These are phyloP conservation scores for Pouteria glomerata DNA, from an alignment of 148 eudicot species.

Conservation along the genomic window DNA sequence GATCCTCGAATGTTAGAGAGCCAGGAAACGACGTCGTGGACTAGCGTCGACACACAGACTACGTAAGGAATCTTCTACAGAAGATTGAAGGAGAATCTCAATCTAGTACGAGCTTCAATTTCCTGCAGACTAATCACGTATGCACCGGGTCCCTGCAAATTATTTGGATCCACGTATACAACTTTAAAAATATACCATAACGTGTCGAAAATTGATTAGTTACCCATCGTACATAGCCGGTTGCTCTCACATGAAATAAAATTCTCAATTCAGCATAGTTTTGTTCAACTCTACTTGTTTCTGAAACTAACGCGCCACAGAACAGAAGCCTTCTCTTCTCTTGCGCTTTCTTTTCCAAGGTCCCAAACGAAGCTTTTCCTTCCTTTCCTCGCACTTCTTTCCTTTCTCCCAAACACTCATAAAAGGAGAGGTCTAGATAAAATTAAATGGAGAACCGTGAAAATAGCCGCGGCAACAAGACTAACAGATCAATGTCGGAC, in stretches of 20 bases:
- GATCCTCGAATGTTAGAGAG: no score
- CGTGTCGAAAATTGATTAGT: background rate
- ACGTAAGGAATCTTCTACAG: no score
- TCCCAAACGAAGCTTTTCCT: background rate
- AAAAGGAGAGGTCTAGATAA: background rate
- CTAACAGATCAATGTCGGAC: slow-evolving; percentile 37
- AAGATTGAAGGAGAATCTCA: no score
- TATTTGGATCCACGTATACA: no score
- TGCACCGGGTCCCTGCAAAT: no score
- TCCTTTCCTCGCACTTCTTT: background rate
- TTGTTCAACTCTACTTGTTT: background rate
- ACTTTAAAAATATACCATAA: no score
- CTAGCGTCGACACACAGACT: no score
- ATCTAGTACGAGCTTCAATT: background rate
- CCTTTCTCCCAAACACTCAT: background rate
- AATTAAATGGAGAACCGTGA: slow-evolving; percentile 4
- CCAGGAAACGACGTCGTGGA: no score
- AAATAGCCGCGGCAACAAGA: slow-evolving; percentile 5
- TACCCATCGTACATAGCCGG: background rate
- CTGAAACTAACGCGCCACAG: background rate
- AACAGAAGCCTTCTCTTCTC: background rate
- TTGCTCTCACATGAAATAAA: background rate
- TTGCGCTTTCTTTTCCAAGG: slow-evolving; percentile 8
- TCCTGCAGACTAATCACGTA: background rate
- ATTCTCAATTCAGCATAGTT: no score